phyloP scores from a whole-genome alignment of 108 stramenopile species.

The Parietichytrium sp. region DNA sequence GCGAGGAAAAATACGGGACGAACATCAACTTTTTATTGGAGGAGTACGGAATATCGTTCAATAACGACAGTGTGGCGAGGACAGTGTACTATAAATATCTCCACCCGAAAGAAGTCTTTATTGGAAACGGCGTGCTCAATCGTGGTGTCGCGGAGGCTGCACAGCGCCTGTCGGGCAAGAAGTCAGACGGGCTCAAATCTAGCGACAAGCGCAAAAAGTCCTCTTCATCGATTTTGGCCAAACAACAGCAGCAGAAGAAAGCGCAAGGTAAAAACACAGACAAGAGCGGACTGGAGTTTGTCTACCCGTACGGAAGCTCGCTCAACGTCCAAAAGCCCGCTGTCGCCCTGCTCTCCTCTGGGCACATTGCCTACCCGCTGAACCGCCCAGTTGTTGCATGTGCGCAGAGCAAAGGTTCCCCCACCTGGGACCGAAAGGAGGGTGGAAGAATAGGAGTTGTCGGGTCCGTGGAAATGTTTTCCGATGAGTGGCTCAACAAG shows the following conservation, averaged over 20 bases:
- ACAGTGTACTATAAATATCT: constrained; percentile 72
- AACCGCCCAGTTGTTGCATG: constrained; percentile 69
- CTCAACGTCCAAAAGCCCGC: constrained; percentile 65
- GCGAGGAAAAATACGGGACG: constrained; percentile 57
- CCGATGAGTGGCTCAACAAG: constrained; percentile 75
- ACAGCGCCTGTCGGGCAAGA: neutral
- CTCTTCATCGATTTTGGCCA: neutral
- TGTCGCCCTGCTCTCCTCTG: constrained; percentile 65
- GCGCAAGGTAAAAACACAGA: neutral
- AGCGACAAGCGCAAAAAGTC: neutral
- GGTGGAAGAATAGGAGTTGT: constrained; percentile 67
- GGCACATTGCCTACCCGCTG: constrained; percentile 74
- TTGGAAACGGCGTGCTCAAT: constrained; percentile 71
- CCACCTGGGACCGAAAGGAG: neutral
- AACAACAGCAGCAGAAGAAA: neutral
- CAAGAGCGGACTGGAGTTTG: constrained; percentile 57
- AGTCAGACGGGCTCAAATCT: neutral
- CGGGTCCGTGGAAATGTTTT: constrained; percentile 70
- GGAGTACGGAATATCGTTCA: constrained; percentile 66
- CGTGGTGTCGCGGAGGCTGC: constrained; percentile 54
- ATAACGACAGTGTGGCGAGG: constrained; percentile 62
- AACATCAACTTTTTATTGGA: constrained; percentile 72
- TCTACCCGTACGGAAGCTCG: constrained; percentile 75
- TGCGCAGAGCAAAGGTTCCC: neutral
- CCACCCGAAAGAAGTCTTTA: constrained; percentile 76